Percentiles rank a stretch among this genome's conserved stretches.
These are phyloP conservation scores for Mycosphaerella sp. DNA, from an alignment of 2,329 filamentous ascomycete species.

Conservation along the genomic window DNA sequence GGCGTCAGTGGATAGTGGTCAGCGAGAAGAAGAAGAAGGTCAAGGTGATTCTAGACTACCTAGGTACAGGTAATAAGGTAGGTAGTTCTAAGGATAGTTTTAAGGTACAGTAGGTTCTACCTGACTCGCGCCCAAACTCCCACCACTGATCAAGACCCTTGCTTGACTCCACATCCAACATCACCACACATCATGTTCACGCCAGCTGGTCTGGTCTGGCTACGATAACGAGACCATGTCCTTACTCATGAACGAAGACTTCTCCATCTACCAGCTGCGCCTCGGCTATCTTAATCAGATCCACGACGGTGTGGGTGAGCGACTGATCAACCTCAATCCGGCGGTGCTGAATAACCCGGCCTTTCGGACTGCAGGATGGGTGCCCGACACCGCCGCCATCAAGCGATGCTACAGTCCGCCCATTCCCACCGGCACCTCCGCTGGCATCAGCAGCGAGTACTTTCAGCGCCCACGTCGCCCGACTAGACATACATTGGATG, in stretches of 20 bases:
- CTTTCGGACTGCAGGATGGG: constrained; percentile 79
- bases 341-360: constrained; percentile 71
- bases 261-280: constrained; percentile 76
- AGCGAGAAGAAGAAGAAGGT: neutral
- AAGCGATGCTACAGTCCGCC: constrained; percentile 81
- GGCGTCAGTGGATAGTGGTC: neutral
- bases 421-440: constrained; percentile 66
- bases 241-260: constrained; percentile 40
- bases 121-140: constrained; percentile 12
- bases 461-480: constrained; percentile 56
- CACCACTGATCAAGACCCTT: neutral
- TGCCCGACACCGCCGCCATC: constrained; percentile 64
- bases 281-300: constrained; percentile 74
- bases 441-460: constrained; percentile 52
- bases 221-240: constrained; percentile 28
- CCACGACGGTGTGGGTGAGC: constrained; percentile 77
- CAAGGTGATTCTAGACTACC: no score
- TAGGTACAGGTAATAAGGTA: no score
- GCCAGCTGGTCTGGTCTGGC: constrained; percentile 23
- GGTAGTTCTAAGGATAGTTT: no score
- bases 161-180: neutral
- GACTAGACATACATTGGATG: constrained; percentile 6
- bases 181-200: neutral
- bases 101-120: neutral
- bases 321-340: constrained; percentile 74